Evolutionary conservation across 805 yeast species (phyloP).

Genomic region (Starmerella powellii): DNA sequence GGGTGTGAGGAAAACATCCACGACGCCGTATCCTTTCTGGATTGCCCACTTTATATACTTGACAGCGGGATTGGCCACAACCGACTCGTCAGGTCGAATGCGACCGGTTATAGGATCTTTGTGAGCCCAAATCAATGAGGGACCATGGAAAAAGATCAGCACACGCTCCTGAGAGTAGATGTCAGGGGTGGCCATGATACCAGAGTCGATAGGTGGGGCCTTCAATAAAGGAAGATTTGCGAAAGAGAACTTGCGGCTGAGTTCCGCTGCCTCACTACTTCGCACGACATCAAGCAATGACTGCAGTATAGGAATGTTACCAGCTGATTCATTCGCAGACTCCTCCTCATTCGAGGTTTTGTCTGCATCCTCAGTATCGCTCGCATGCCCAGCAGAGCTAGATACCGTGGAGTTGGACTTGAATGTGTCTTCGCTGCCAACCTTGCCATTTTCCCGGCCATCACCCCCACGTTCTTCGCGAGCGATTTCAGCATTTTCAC

Average conservation of each 20-base stretch:
- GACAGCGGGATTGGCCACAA: conserved; percentile 62
- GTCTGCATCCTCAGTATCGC: no score
- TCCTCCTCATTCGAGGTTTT: neutral
- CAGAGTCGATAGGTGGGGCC: conserved; percentile 44
- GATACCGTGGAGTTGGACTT: no score
- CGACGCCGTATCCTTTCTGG: conserved; percentile 54
- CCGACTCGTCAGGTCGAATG: conserved; percentile 58
- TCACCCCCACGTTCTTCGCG: conserved; percentile 7
- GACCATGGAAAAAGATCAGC: conserved; percentile 70
- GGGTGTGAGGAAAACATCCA: conserved; percentile 43
- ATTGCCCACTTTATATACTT: conserved; percentile 59
- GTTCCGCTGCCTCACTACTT: conserved; percentile 46
- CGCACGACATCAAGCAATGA: conserved; percentile 62
- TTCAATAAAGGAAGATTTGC: conserved; percentile 51
- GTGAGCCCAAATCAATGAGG: conserved; percentile 86
- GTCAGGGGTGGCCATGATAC: conserved; percentile 58
- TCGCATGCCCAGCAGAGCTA: no score
- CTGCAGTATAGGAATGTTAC: conserved; percentile 6
- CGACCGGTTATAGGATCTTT: conserved; percentile 64
- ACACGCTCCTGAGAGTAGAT: conserved; percentile 49
- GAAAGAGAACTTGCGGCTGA: conserved; percentile 44
- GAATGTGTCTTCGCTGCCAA: no score
- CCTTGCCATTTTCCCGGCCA: neutral
- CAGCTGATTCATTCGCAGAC: neutral
- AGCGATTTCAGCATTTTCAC: conserved; percentile 16